Base-by-base conservation (phyloP, 352 stramenopile genomes). In the Phytophthora tentaculata region DNA sequence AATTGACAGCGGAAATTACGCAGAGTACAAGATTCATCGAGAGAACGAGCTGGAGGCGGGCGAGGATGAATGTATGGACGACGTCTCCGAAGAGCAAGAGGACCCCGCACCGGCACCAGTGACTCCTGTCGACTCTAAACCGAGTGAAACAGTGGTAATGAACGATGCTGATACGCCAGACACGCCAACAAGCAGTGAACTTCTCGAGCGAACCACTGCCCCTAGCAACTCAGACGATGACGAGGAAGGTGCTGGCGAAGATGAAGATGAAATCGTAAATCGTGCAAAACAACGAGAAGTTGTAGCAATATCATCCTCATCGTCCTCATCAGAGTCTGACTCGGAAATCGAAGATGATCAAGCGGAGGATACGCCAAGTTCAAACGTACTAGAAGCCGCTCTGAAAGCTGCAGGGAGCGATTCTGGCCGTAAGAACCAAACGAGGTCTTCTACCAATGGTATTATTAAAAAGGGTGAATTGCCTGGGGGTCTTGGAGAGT, bases 371-470 rank as follows among this genome's bases (percentile, higher is more conserved):
- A 48, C 26, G 13, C 24, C 52, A 1, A 74, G 47, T 23, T 57
- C 54, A 14, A 91, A 88, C 56, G 76, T 73, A n/a, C 58, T 92
- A 0, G 83, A 91, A 43, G 83, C 86, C 17, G 83, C 86, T 20
- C 66, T 91, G 6, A 80, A 73, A 63, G 81, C 81, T 43, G 74
- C 69, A 41, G 58, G 67, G 10, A 53, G 57, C 32, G 63, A 76
- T 35, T 54, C 44, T 50, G 43, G 23, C 43, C 22, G 24, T 17
- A 72, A 32, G 12, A 50, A 26, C 6, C 16, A n/a, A 17, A 29
- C 39, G 9, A 59, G 55, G 48, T 10, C 56, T 16, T 57, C 48
- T 26, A 49, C 26, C 29, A 59, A 23, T 22, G 50, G 56, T 17
- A 10, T n/a, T 32, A 43, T 48, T 49, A 49, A 45, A 39, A 49